A percentile compares a stretch with the other conserved stretches of the same genome.
These are phyloP conservation scores for Puccinia coronata DNA, from an alignment of 1,284 basidiomycete genomes.

Conservation along the genomic window DNA sequence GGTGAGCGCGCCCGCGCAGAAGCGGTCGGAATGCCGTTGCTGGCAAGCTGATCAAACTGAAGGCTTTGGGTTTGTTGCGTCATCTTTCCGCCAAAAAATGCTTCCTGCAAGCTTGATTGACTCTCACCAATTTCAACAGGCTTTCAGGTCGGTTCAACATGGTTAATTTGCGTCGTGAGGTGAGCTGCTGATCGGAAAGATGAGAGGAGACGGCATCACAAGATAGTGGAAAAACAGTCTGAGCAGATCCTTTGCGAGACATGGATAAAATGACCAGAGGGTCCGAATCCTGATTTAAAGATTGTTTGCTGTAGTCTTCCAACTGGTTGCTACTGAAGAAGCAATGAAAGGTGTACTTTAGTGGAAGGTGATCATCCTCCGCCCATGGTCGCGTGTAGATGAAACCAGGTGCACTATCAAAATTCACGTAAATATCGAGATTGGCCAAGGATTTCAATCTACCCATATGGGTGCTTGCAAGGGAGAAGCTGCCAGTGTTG, in stretches of 20 bases:
- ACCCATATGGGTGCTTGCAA: not conserved
- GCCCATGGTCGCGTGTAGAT: too few species aligned
- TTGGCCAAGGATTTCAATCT: too few species aligned
- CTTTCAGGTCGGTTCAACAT: too few species aligned
- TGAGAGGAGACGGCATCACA: not conserved
- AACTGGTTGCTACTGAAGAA: too few species aligned
- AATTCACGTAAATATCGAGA: too few species aligned
- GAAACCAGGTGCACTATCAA: too few species aligned
- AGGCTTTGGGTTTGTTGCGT: not conserved
- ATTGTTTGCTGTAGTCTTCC: too few species aligned
- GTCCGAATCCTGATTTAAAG: not conserved
- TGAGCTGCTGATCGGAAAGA: not conserved
- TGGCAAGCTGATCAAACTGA: not conserved
- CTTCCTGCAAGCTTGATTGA: constrained; percentile 12
- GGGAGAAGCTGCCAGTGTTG: not conserved
- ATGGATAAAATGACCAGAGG: not conserved
- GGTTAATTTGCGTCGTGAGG: not conserved
- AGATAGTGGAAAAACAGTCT: not conserved
- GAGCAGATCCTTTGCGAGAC: not conserved
- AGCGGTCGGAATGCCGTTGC: not conserved
- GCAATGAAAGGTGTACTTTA: too few species aligned
- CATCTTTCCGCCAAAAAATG: not conserved
- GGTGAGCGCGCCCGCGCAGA: not conserved
- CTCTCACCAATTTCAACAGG: constrained; percentile 3
- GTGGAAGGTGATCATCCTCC: too few species aligned